Base-by-base conservation (phyloP, 2,329 filamentous ascomycete species). In the Tolypocladium tropicale region DNA sequence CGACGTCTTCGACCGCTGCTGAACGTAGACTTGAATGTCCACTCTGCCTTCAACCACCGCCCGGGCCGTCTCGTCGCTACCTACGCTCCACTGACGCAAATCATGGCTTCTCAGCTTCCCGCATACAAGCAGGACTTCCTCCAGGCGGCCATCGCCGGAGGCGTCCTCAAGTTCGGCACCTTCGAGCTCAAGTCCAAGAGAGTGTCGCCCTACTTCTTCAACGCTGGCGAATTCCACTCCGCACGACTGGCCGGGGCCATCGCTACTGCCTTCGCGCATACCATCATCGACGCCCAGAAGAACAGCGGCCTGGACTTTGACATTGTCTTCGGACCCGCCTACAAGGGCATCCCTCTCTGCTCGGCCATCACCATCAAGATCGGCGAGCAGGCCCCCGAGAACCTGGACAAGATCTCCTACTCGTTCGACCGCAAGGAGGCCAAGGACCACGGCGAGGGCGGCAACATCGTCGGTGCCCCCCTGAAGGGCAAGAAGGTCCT, bases 121-220 rank as follows among this genome's bases (percentile, higher is more conserved):
- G 71, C 79, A 53, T 88, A 87, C 78, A 94, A 94, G 74, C 75
- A 82, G 62, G 78, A 81, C 58, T 90, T 95, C 71, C 80, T 94
- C 64, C 73, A 82, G 67, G 81, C 87, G 57, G 82, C 86, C 67
- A 79, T 92, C 62, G 72, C 76, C 25, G 84, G 85, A 64, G 80
- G 81, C 60, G 85, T 89, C 65, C 82, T 94, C 63, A 88, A 85
- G 67, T 94, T 94, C 70, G 90, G 90, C 71, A 84, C 80, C 69
- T 94, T 90, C 76, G 89, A 87, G 64, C 84, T 99, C 68, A 99
- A 99, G 77, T 96, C 92, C 55, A 89, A 90, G 74, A 89, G 93
- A 67, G 79, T 79, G 65, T 96, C 91, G 14, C 94, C 94, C 46
- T 97, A 97, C 81, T 97, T 97, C 79, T 95, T 97, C 84, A 96